Base-by-base conservation (phyloP, 805 yeast species). In the Saturnispora sanitii region DNA sequence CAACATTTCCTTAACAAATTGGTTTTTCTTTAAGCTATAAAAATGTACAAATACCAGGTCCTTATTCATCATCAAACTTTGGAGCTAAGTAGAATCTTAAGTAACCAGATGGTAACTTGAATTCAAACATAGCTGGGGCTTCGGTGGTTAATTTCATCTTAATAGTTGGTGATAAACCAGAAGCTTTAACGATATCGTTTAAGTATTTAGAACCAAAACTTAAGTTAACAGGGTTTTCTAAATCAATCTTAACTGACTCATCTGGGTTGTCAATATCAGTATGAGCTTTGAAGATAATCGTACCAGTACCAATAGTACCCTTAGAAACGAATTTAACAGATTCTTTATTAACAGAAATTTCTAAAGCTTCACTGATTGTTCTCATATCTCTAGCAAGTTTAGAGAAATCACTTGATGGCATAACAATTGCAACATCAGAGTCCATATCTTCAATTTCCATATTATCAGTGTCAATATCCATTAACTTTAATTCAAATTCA, bases 11-110 rank as follows among this genome's bases (percentile, higher is more conserved):
- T 12, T 25, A 25, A 25, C 18, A 33, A 17, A 26, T n/a, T n/a
- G 37, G 12, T 11, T 17, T 12, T 31, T 33, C 15, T 12, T 19
- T 17, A 25, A 42, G 30, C 22, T 37, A 37, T 38, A 42, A 27
- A 16, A 33, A 18, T 29, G 30, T 22, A n/a, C 19, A 22, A 32
- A 42, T 33, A 16, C 19, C 8, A 26, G 38, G 23, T 57, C 66
- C 76, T 49, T 83, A 92, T 49, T 84, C 95, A 49, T 88, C 97
- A 50, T 83, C 95, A 60, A 92, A 86, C 73, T 92, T 90, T 45
- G 98, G 98, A 53, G 98, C 98, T 62, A 92, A 74, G 75, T 84
- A 92, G 75, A 83, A 92, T 61, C 95, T 81, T 61, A 92, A 70
- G 65, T 85, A 84, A 41, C 98, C 98, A 62, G 90, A 82, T 47